Percentiles rank a stretch among this genome's conserved stretches.
These are phyloP conservation scores for Penicillium thymicola DNA, from an alignment of 2,329 filamentous ascomycete species.

Conservation along the genomic window DNA sequence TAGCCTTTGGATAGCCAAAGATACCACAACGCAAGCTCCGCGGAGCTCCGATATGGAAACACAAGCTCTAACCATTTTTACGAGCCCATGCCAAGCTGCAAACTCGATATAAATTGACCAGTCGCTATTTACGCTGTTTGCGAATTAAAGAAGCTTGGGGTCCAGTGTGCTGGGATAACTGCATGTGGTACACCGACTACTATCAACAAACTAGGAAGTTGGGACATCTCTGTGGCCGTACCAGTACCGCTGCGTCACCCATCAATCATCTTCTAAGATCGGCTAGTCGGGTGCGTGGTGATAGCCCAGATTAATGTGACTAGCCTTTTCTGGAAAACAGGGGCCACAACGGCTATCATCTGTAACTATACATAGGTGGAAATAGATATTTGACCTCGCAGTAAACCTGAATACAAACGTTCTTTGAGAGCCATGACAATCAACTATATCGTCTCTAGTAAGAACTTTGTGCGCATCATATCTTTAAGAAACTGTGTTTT, in stretches of 20 bases:
- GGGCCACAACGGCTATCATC: neutral
- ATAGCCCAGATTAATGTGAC: neutral
- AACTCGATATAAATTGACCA: neutral
- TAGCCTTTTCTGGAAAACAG: neutral
- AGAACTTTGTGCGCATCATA: neutral
- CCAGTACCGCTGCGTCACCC: neutral
- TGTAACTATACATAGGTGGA: no score
- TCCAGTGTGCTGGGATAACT: neutral
- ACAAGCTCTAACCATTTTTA: no score
- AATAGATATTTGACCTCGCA: no score
- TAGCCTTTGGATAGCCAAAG: neutral
- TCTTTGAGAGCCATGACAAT: no score
- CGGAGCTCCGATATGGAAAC: neutral
- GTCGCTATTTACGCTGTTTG: neutral
- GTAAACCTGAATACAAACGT: no score
- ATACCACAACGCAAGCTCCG: neutral
- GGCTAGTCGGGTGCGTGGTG: neutral
- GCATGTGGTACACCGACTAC: neutral
- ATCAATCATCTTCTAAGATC: neutral
- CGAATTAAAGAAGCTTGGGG: neutral
- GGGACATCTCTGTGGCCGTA: neutral
- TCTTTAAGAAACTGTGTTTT: neutral
- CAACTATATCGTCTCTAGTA: neutral
- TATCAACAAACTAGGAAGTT: neutral
- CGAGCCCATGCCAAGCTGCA: neutral